phyloP scores from a whole-genome alignment of 805 yeast species.

The Zygoascus flipseniorum region DNA sequence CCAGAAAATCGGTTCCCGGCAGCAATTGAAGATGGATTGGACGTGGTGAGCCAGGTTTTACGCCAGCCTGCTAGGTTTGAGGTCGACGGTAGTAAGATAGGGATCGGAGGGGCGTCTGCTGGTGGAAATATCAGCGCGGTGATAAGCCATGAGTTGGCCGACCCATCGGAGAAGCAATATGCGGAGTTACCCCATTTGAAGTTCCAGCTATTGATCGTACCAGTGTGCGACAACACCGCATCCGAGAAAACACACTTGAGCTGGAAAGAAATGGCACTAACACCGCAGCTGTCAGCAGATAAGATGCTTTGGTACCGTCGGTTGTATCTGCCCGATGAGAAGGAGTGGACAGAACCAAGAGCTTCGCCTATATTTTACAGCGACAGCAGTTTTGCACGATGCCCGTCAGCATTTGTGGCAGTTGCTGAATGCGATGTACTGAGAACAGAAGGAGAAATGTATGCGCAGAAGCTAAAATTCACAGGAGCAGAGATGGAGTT shows the following conservation, averaged over 20 bases:
- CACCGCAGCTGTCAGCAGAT: conserved; percentile 36
- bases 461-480: conserved; percentile 31
- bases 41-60: conserved; percentile 17
- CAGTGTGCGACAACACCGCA: conserved; percentile 20
- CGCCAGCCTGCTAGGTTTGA: conserved; percentile 7
- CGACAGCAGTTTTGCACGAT: conserved; percentile 32
- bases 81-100: conserved; percentile 23
- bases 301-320: conserved; percentile 40
- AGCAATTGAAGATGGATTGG: conserved; percentile 34
- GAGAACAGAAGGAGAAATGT: conserved; percentile 37
- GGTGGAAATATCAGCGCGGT: conserved; percentile 29
- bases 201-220: conserved; percentile 36
- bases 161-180: conserved; percentile 16
- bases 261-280: conserved; percentile 27
- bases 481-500: conserved; percentile 26
- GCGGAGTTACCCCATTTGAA: conserved; percentile 28
- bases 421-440: conserved; percentile 40
- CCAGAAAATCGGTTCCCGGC: conserved; percentile 46
- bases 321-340: conserved; percentile 32
- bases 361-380: conserved; percentile 37
- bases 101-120: conserved; percentile 41
- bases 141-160: conserved; percentile 23
- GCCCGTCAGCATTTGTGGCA: conserved; percentile 36
- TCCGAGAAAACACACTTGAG: conserved; percentile 30
- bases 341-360: conserved; percentile 26